Evolutionary conservation across 257 asterid genomes (phyloP).

Genomic region (Primulina eburnea): DNA sequence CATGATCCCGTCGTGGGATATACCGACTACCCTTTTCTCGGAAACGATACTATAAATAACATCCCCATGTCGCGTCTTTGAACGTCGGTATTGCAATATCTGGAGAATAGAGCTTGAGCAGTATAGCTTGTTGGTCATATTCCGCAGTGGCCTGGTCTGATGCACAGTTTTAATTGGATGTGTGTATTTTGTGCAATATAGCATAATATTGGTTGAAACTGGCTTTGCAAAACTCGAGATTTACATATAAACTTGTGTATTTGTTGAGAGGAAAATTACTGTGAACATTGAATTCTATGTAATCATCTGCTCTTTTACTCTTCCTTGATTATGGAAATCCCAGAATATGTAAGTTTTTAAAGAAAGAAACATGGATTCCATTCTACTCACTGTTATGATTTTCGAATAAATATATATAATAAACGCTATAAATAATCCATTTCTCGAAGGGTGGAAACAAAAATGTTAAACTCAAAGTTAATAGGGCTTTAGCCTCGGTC

Average conservation of each 20-base stretch:
- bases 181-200: no score
- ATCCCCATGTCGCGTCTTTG: slow-evolving; percentile 36
- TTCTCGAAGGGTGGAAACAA: no score
- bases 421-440: no score
- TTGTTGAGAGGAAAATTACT: background rate
- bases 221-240: background rate
- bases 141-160: background rate
- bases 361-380: no score
- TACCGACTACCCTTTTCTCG: slow-evolving; percentile 61
- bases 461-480: no score
- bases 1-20: slow-evolving; percentile 63
- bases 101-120: slow-evolving; percentile 1
- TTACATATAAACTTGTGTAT: background rate
- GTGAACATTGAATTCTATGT: background rate
- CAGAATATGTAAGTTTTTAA: no score
- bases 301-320: no score
- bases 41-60: slow-evolving; percentile 9
- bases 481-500: no score
- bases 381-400: no score
- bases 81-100: background rate
- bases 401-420: no score
- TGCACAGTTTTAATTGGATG: background rate
- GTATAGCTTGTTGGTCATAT: background rate
- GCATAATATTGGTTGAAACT: background rate
- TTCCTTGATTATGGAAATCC: no score